Evolutionary conservation across 1,139 yeast genomes (phyloP), one percentile per base, ranked within the genome.

Genomic region (Kazachstania sp.): DNA sequence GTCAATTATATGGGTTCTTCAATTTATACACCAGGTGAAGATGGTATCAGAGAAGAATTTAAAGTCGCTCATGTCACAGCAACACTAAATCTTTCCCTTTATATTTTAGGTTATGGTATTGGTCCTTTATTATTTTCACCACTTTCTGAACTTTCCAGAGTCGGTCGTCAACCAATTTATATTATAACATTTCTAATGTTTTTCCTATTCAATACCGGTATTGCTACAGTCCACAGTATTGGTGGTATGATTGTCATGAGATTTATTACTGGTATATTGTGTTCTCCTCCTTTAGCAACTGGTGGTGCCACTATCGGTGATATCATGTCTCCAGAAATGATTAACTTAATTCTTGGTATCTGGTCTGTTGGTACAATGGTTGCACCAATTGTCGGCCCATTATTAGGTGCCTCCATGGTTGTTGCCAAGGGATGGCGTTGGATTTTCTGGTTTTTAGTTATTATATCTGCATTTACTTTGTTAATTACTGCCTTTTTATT

Each of bases 331-430:
- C 71, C 67, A 60, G 72, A 46, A 53, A 66, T 34, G 55, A 68
- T 54, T 67, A 77, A 49, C 59, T n/a, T 70, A 67, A 79, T 66
- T 56, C 39, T 70, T 59, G 79, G 60, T 42, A 63, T 68, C 46
- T 78, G 71, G 82, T 78, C 74, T 63, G 72, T 55, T 49, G 78
- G 66, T 63, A 78, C 74, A 57, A 79, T 70, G 54, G 71, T 64
- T 49, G 88, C 87, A 41, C 86, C 86, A 0, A 74, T 75, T 28
- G 55, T 79, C 30, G 90, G 86, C 3, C 88, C 88, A 3, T 62
- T 81, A 15, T 64, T 83, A 43, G 81, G 82, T 46, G 77, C 57
- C 61, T 68, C 67, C 66, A 71, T 56, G 70, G 73, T 51, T 65
- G 62, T 68, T 66, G 62, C 71, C 62, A 51, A 69, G 71, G 63